A percentile compares a stretch with the other conserved stretches of the same genome.
Conservation (phyloP, 73 alveolate genomes). For the Paramecium tetraurelia region DNA sequence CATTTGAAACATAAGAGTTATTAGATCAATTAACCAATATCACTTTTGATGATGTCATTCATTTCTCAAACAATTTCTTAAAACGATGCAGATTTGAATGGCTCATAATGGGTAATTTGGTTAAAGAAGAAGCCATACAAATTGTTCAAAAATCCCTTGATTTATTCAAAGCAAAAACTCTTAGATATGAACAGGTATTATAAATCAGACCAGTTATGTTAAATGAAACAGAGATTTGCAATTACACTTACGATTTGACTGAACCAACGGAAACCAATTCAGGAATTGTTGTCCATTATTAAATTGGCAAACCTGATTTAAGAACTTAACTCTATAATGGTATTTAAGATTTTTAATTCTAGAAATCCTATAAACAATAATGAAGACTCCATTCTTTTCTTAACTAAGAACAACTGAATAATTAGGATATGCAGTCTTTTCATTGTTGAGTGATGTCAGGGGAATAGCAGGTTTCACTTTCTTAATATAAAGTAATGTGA, state of each 20-base stretch:
- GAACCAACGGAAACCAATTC: slow-evolving; percentile 47
- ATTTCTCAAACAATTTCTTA: not conserved
- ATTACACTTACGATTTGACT: slow-evolving; percentile 12
- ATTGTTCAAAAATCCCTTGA: not conserved
- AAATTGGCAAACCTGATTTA: not conserved
- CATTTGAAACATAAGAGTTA: slow-evolving; percentile 8
- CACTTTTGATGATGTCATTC: not conserved
- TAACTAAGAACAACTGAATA: slow-evolving; percentile 57
- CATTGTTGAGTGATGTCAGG: slow-evolving; percentile 4
- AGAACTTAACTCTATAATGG: not conserved
- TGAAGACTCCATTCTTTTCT: slow-evolving; percentile 54
- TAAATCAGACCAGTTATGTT: not conserved
- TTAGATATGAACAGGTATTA: not conserved
- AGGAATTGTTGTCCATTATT: slow-evolving; percentile 32
- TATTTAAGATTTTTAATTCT: not conserved
- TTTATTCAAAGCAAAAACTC: not conserved
- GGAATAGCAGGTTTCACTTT: slow-evolving; percentile 49
- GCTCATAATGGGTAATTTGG: slow-evolving; percentile 40
- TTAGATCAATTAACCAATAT: not conserved
- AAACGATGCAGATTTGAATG: slow-evolving; percentile 34
- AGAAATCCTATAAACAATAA: slow-evolving; percentile 35
- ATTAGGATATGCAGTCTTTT: slow-evolving; percentile 53
- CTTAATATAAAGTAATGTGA: slow-evolving; percentile 48
- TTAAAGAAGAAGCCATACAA: not conserved
- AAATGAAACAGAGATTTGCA: not conserved